Percentiles rank a stretch among this genome's conserved stretches.
These are phyloP conservation scores for Micractinium conductrix DNA, from an alignment of 139 green algal genomes.

Conservation along the genomic window DNA sequence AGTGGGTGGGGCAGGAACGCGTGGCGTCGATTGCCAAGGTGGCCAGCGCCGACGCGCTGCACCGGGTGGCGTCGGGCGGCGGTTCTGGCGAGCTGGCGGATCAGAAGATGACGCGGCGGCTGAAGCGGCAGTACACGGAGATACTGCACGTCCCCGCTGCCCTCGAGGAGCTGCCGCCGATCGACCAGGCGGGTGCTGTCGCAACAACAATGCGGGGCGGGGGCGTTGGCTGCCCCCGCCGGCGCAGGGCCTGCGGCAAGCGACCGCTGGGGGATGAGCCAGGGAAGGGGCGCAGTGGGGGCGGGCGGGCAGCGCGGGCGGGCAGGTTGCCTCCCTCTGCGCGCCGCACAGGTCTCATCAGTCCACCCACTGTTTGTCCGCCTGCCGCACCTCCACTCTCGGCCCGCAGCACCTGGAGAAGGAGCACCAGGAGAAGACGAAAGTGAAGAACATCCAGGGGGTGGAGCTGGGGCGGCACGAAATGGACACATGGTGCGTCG, in stretches of 20 bases:
- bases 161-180: conserved; percentile 53
- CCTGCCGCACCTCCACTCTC: not conserved
- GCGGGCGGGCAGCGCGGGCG: too few species aligned
- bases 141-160: conserved; percentile 65
- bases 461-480: conserved; percentile 64
- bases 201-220: too few species aligned
- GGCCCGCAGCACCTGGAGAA: conserved; percentile 61
- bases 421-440: conserved; percentile 82
- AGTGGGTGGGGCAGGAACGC: conserved; percentile 77
- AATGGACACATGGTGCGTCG: conserved; percentile 62
- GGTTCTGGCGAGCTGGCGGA: conserved; percentile 16
- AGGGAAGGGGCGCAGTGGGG: too few species aligned
- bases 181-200: conserved; percentile 33
- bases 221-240: too few species aligned
- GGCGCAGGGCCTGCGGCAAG: too few species aligned
- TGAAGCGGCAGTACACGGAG: conserved; percentile 85
- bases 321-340: too few species aligned
- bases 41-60: not conserved
- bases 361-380: too few species aligned
- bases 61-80: conserved; percentile 22
- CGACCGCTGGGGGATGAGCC: too few species aligned
- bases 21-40: conserved; percentile 15
- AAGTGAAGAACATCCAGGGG: conserved; percentile 75
- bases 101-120: conserved; percentile 84
- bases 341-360: too few species aligned